These are phyloP conservation scores for Coemansia sp. DNA, from an alignment of 192 early-diverging fungal species.

Conservation along the genomic window DNA sequence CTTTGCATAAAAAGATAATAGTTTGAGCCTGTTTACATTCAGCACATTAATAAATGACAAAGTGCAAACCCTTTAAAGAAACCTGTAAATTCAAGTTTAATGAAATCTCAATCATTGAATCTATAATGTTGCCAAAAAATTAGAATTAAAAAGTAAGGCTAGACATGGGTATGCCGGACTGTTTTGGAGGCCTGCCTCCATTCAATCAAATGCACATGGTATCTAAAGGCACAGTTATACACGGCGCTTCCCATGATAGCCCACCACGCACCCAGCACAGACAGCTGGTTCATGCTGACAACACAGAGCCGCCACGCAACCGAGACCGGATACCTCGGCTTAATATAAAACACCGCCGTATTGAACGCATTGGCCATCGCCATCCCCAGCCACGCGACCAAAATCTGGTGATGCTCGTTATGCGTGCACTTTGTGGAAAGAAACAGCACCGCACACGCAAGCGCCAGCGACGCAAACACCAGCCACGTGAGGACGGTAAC, in stretches of 20 bases:
- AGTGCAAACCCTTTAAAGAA: too few relatives aligned
- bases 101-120: too few relatives aligned
- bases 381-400: constrained; percentile 5
- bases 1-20: too few relatives aligned
- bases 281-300: constrained; percentile 20
- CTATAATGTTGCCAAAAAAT: too few relatives aligned
- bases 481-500: constrained; percentile 11
- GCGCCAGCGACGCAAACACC: neutral
- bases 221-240: neutral
- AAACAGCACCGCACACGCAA: neutral
- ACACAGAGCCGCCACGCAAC: constrained; percentile 21
- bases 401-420: constrained; percentile 2
- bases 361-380: constrained; percentile 7
- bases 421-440: neutral
- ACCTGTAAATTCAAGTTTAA: too few relatives aligned
- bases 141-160: too few relatives aligned
- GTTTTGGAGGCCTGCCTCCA: neutral
- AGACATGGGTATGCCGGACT: too few relatives aligned
- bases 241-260: constrained; percentile 8
- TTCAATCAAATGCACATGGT: neutral
- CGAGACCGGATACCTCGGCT: constrained; percentile 18
- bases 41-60: too few relatives aligned
- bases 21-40: too few relatives aligned
- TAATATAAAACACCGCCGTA: constrained; percentile 16
- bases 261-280: constrained; percentile 34